These are phyloP conservation scores for Cardamine chenopodiifolia DNA, from an alignment of 345 rosid genomes.

Conservation along the genomic window DNA sequence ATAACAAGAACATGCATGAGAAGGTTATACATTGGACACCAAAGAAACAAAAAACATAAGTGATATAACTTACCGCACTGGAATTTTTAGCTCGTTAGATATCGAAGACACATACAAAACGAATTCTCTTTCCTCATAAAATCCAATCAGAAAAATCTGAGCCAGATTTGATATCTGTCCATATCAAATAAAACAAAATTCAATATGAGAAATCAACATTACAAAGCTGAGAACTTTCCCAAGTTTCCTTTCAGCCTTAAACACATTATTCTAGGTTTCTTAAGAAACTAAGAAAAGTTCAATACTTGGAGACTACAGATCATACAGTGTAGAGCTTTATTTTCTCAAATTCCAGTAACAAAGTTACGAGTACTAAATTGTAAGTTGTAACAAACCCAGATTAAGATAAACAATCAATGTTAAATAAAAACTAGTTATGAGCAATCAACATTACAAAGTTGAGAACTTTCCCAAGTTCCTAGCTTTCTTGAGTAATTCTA, in stretches of 20 bases:
- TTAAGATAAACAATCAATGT: not conserved
- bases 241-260: not conserved
- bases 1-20: conserved; percentile 5
- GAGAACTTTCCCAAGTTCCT: not conserved
- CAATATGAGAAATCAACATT: conserved; percentile 13
- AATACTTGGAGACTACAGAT: not conserved
- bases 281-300: not conserved
- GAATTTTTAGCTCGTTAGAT: conserved; percentile 73
- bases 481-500: not conserved
- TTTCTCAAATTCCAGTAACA: not conserved
- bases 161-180: conserved; percentile 70
- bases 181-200: not conserved
- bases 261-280: not conserved
- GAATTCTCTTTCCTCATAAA: conserved; percentile 82
- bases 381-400: not conserved
- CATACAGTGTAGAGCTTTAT: conserved; percentile 4
- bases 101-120: conserved; percentile 74
- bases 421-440: not conserved
- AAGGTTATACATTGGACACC: not conserved
- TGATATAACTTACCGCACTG: conserved; percentile 61
- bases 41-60: not conserved
- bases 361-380: not conserved
- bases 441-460: conserved; percentile 1
- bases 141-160: conserved; percentile 70
- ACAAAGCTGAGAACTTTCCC: conserved; percentile 11